Evolutionary conservation across 2,329 filamentous ascomycete species (phyloP), one percentile per base, ranked within the genome.

Genomic region (Kalaharituber pfeilii): DNA sequence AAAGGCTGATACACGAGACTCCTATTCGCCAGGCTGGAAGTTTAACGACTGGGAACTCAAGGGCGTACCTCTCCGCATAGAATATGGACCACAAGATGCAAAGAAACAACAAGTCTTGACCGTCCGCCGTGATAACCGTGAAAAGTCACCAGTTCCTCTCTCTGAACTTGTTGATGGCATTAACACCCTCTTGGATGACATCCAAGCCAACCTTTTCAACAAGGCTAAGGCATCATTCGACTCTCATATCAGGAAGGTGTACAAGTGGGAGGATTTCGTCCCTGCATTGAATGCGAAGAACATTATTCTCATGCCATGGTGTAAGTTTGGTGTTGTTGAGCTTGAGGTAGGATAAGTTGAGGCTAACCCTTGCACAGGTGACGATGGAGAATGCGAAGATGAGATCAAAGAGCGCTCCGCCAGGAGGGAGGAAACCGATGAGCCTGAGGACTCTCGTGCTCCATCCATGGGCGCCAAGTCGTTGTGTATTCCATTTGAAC

Each of bases 11-110:
- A 77, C 80, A 67, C 82, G 93, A 56, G 89, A 96, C 51, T 84
- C 84, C 61, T 94, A 96, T 69, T 80, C 87, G 57, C 88, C 91
- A 36, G 87, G 86, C 60, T 96, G 84, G 81, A 98, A 98, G 71
- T 98, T 98, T 75, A 94, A 93, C 71, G 88, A 98, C 71, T 95
- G 87, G 86, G 93, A 98, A 69, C 76, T 96, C 64, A 93, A 89
- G 71, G 91, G 93, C 67, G 84, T 96, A 42, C 91, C 93, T 49
- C 78, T 98, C 33, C 84, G 91, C 56, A 76, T 98, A 56, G 91
- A 98, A 69, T 94, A 94, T 66, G 93, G 93, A 5, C 89, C 91
- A 65, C 94, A 94, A 71, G 91, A 96, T 67, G 82, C 83, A 11
- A 86, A 84, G 60, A 86, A 88, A 67, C 78, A 83, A 55, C 84